phyloP scores from a whole-genome alignment of 2,329 filamentous ascomycete genomes.

The Sporothrix euskadiensis region DNA sequence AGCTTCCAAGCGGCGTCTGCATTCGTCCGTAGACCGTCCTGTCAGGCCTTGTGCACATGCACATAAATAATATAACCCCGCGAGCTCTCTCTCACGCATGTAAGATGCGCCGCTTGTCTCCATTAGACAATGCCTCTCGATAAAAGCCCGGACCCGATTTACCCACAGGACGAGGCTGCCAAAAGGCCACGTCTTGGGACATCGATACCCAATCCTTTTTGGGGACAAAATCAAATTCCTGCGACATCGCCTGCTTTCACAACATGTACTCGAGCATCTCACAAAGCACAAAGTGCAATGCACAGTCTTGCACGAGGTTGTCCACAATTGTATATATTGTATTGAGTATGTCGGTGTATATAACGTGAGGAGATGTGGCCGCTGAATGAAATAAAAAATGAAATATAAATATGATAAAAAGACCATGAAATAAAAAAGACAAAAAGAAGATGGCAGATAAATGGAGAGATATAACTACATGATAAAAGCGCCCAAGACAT shows the following conservation, averaged over 20 bases:
- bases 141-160: neutral
- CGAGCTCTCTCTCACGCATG: neutral
- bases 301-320: neutral
- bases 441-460: neutral
- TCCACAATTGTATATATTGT: neutral
- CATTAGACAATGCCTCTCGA: neutral
- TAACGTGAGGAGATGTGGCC: slow-evolving; percentile 21
- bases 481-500: neutral
- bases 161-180: slow-evolving; percentile 13
- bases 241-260: neutral
- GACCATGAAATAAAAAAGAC: neutral
- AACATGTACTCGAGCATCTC: neutral
- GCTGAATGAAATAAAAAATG: neutral
- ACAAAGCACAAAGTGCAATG: neutral
- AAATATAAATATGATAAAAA: no score
- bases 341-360: neutral
- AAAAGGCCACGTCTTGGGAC: neutral
- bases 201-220: neutral
- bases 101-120: neutral
- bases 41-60: neutral
- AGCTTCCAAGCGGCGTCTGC: slow-evolving; percentile 3
- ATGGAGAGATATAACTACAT: slow-evolving; percentile 6
- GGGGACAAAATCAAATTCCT: neutral
- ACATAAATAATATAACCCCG: neutral
- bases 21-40: neutral